Base-by-base conservation (phyloP, 768 basidiomycete genomes). In the Leucosporidium scottii region DNA sequence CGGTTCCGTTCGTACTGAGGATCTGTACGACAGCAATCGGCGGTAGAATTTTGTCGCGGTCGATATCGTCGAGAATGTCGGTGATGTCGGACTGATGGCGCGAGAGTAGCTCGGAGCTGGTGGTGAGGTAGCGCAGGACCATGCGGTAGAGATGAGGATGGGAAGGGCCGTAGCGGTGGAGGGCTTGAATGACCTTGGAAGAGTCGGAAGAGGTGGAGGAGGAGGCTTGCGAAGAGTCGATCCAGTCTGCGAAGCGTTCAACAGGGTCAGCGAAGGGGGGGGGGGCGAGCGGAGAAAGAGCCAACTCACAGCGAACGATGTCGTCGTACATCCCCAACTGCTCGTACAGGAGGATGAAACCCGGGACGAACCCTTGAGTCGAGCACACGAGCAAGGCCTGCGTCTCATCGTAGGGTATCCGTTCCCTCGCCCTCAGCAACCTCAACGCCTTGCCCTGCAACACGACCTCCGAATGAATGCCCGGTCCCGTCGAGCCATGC, bases 381-480 rank as follows among this genome's bases (percentile, higher is more conserved):
- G 93, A 91, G 79, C 94, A 98, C 2, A 99, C 83, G 49, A 99
- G 89, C n/a, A 98, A 81, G 4, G 93, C 96, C 76, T 97, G 94
- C 50, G 85, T 93, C 4, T 85, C 82, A 74, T 99, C 94, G 75
- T 90, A 92, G 0, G 91, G 91, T 10, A 82, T 67, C 27, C 77
- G 77, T 1, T 81, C 77, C 4, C 73, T 69, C 7, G 56, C 86
- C 60, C 82, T 79, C 18, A 98, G 82, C 2, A 98, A 78, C 7
- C 82, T 82, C 65, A 92, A 77, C 1, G 92, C 91, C 76, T 93
- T 94, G 49, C 83, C 80, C 49, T 81, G 80, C 67, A 84, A 76
- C 20, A 69, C 65, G 59, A 67, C 72, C 47, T 25, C 76, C 72
- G 36, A 77, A 75, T 21, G 66, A 44, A 8, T 13, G 7, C 39